phyloP scores from a whole-genome alignment of 1,284 basidiomycete genomes.

The Leucoagaricus sp. region DNA sequence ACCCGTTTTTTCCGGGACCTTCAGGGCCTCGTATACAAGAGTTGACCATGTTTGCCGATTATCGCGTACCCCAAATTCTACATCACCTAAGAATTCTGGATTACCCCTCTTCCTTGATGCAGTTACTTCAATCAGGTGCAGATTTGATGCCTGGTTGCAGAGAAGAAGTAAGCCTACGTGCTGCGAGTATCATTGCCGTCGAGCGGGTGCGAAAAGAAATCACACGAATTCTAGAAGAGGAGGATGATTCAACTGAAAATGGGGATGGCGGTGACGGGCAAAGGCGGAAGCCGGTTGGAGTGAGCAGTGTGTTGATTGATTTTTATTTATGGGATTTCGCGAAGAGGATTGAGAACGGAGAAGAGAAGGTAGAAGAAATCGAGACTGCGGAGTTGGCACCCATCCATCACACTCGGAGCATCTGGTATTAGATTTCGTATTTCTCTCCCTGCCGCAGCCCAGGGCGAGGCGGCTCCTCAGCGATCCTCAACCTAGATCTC shows the following conservation, averaged over 20 bases:
- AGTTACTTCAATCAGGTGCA: slow-evolving; percentile 44
- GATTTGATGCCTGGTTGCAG: slow-evolving; percentile 53
- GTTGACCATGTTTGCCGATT: slow-evolving; percentile 88
- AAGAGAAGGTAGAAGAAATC: slow-evolving; percentile 56
- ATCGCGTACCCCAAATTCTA: slow-evolving; percentile 82
- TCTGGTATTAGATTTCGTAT: slow-evolving; percentile 65
- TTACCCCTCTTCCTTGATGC: slow-evolving; percentile 60
- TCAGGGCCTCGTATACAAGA: slow-evolving; percentile 58
- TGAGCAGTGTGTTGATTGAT: slow-evolving; percentile 81
- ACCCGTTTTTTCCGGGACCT: slow-evolving; percentile 67
- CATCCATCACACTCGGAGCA: slow-evolving; percentile 76
- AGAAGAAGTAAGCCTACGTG: slow-evolving; percentile 73
- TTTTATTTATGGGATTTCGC: slow-evolving; percentile 87
- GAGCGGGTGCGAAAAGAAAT: slow-evolving; percentile 67
- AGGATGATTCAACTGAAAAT: slow-evolving; percentile 13
- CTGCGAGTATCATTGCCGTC: slow-evolving; percentile 75
- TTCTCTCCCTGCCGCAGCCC: no score
- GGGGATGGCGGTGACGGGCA: slow-evolving; percentile 13
- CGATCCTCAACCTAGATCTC: no score
- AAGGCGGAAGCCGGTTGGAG: slow-evolving; percentile 19
- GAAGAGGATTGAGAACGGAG: slow-evolving; percentile 67
- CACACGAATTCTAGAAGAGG: slow-evolving; percentile 27
- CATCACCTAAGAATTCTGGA: slow-evolving; percentile 74
- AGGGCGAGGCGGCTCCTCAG: no score
- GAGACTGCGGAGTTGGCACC: slow-evolving; percentile 62